Evolutionary conservation across 108 stramenopile species (phyloP).

Genomic region (Pseudonitzschia multistriata): DNA sequence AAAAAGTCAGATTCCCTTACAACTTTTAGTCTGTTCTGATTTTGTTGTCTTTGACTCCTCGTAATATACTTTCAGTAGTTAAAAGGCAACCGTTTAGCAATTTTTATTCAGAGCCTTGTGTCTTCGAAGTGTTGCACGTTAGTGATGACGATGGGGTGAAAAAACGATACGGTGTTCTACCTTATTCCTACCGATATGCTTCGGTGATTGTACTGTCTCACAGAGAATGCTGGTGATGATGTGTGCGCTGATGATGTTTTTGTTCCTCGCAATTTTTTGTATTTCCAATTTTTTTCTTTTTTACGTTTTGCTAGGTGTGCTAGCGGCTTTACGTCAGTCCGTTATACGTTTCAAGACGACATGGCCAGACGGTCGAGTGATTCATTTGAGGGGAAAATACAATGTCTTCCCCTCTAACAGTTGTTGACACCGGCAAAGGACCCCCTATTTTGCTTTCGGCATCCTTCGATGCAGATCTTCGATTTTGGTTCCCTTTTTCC

Average conservation of each 20-base stretch:
- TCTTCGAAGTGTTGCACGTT: no score
- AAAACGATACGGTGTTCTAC: neutral
- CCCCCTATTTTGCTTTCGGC: constrained; percentile 7
- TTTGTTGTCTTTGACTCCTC: neutral
- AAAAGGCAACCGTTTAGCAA: no score
- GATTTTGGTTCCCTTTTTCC: neutral
- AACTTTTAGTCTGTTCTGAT: neutral
- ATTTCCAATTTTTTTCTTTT: neutral
- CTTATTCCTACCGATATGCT: no score
- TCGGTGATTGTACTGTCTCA: no score
- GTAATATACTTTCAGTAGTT: neutral
- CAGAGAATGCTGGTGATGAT: neutral
- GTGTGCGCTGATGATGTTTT: constrained; percentile 8
- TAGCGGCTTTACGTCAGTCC: neutral
- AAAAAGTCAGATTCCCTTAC: neutral
- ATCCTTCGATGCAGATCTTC: constrained; percentile 10
- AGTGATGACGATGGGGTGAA: no score
- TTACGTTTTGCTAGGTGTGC: neutral
- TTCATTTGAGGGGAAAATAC: neutral
- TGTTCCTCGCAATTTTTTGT: constrained; percentile 5
- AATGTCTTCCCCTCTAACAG: neutral
- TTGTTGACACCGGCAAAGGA: neutral
- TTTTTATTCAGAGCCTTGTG: no score
- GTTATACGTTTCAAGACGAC: neutral
- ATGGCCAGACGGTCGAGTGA: neutral